A percentile compares a stretch with the other conserved stretches of the same genome.
Evolutionary conservation across 805 yeast species (phyloP).

Genomic region (Candida khao-thaluensis): DNA sequence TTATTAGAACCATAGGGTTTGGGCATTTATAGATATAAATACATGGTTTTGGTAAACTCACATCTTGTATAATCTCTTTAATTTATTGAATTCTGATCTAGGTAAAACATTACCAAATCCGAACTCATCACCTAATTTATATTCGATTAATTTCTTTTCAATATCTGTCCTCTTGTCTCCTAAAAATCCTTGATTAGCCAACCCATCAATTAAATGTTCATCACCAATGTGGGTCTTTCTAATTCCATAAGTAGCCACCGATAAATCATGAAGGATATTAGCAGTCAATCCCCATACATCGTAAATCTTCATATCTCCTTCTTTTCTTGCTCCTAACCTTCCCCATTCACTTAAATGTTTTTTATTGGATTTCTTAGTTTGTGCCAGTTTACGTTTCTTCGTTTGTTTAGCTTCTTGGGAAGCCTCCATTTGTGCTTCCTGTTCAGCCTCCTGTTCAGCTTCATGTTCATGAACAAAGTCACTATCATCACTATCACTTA

Average conservation of each 20-base stretch:
- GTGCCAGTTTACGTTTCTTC: background rate
- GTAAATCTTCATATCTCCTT: slow-evolving; percentile 46
- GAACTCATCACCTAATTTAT: slow-evolving; percentile 28
- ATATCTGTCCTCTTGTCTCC: slow-evolving; percentile 46
- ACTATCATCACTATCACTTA: slow-evolving; percentile 40
- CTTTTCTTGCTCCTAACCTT: slow-evolving; percentile 36
- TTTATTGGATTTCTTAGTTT: slow-evolving; percentile 4
- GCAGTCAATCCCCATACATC: slow-evolving; percentile 87
- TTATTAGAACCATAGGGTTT: slow-evolving; percentile 42
- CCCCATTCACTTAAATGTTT: slow-evolving; percentile 35
- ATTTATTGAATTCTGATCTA: slow-evolving; percentile 38
- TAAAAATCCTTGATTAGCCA: slow-evolving; percentile 59
- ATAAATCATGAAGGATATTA: slow-evolving; percentile 70
- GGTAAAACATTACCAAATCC: slow-evolving; percentile 48
- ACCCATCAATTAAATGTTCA: slow-evolving; percentile 61
- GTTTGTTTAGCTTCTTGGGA: slow-evolving; percentile 11
- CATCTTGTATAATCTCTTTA: slow-evolving; percentile 42
- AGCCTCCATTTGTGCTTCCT: slow-evolving; percentile 36
- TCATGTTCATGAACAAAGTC: background rate
- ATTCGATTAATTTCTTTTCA: slow-evolving; percentile 52
- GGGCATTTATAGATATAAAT: background rate
- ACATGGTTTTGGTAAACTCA: slow-evolving; percentile 6
- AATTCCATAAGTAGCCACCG: slow-evolving; percentile 48
- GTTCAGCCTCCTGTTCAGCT: slow-evolving; percentile 10
- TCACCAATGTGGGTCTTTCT: slow-evolving; percentile 41